A percentile compares a stretch with the other conserved stretches of the same genome.
These are phyloP conservation scores for Huntiella savannae DNA, from an alignment of 2,329 filamentous ascomycete genomes.

Conservation along the genomic window DNA sequence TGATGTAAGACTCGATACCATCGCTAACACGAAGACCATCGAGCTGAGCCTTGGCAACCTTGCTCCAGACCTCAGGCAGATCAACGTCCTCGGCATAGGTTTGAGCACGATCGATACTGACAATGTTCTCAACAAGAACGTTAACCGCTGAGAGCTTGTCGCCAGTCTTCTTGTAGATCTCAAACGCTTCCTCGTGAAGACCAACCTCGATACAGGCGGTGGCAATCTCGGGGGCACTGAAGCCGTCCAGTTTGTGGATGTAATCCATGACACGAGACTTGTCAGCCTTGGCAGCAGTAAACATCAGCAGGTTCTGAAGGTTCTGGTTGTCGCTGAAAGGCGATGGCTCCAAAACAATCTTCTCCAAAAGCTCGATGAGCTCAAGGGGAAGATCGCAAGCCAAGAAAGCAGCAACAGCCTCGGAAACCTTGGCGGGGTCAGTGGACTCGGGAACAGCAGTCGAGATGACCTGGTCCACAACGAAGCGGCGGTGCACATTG, in stretches of 20 bases:
- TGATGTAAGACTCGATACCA: constrained; percentile 92
- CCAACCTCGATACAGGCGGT: constrained; percentile 86
- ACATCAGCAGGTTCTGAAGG: constrained; percentile 86
- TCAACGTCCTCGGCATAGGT: constrained; percentile 92
- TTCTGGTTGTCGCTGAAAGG: constrained; percentile 95
- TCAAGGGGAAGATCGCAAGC: constrained; percentile 79
- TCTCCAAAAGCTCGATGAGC: constrained; percentile 92
- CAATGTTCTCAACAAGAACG: constrained; percentile 86
- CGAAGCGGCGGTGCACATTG: constrained; percentile 82
- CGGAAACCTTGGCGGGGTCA: constrained; percentile 84
- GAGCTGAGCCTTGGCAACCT: constrained; percentile 91
- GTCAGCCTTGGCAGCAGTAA: constrained; percentile 92
- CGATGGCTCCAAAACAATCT: constrained; percentile 98
- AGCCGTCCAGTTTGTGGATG: constrained; percentile 76
- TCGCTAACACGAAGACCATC: constrained; percentile 86
- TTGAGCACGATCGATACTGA: constrained; percentile 93
- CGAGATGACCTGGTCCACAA: constrained; percentile 90
- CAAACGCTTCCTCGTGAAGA: constrained; percentile 88
- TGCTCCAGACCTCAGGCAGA: constrained; percentile 90
- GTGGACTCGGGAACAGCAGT: constrained; percentile 85
- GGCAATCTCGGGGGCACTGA: constrained; percentile 83
- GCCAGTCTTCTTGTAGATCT: constrained; percentile 95
- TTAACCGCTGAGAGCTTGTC: constrained; percentile 75
- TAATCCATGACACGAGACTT: constrained; percentile 91
- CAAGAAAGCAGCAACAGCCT: constrained; percentile 86